Conservation (phyloP, 257 asterid genomes). For the Sherardia arvensis region DNA sequence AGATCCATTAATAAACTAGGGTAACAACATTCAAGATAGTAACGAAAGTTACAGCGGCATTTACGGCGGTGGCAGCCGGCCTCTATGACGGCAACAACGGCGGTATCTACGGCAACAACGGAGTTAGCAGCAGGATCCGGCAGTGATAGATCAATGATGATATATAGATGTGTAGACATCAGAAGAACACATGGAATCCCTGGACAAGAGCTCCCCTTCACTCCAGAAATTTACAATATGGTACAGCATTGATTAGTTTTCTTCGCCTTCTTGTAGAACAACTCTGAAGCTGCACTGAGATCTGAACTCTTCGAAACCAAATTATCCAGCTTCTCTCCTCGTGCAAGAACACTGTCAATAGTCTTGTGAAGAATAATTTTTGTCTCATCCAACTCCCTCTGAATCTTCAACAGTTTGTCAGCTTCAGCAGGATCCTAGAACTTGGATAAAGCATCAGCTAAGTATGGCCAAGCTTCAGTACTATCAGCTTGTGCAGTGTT, state of each 20-base stretch:
- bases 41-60: too few species aligned
- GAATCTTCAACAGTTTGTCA: slow-evolving; percentile 82
- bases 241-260: slow-evolving; percentile 9
- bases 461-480: slow-evolving; percentile 65
- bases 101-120: too few species aligned
- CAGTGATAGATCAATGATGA: background rate
- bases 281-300: slow-evolving; percentile 90
- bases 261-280: too few species aligned
- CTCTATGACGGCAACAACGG: too few species aligned
- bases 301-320: slow-evolving; percentile 93
- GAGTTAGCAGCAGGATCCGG: too few species aligned
- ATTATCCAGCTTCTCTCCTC: slow-evolving; percentile 91
- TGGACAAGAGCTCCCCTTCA: slow-evolving; percentile 4
- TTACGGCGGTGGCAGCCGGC: too few species aligned
- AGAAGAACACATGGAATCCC: slow-evolving; percentile 4
- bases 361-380: slow-evolving; percentile 94
- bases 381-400: slow-evolving; percentile 87
- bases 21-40: too few species aligned
- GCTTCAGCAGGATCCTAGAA: slow-evolving; percentile 93
- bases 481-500: slow-evolving; percentile 51
- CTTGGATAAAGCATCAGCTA: slow-evolving; percentile 50
- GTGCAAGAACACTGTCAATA: slow-evolving; percentile 76
- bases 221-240: slow-evolving; percentile 35
- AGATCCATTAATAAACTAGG: too few species aligned
- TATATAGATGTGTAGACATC: background rate